These are phyloP conservation scores for Themeda triandra DNA, from an alignment of 176 grass and related monocot genomes.

Conservation along the genomic window DNA sequence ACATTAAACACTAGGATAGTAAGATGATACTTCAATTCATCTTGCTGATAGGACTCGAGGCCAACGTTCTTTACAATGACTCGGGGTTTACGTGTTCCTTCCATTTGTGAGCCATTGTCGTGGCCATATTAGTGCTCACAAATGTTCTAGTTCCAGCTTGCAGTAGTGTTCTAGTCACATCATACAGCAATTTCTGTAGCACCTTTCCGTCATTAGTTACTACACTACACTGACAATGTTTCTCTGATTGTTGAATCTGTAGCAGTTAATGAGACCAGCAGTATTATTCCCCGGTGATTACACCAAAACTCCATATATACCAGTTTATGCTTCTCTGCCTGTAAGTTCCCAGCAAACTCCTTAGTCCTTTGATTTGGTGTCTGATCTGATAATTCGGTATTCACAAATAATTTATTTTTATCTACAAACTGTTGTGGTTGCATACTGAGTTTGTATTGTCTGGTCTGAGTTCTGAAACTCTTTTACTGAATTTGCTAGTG, in stretches of 20 bases:
- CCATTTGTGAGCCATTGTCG: background rate
- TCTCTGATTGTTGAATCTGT: conserved; percentile 29
- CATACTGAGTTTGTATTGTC: background rate
- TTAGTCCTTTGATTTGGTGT: conserved; percentile 25
- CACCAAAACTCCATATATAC: conserved; percentile 76
- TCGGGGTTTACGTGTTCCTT: background rate
- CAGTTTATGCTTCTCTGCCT: conserved; percentile 71
- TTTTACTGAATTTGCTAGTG: background rate
- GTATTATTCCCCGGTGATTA: conserved; percentile 47
- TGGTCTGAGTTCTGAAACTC: background rate
- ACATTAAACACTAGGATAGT: background rate
- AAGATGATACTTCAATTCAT: background rate
- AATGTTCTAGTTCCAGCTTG: conserved; percentile 11
- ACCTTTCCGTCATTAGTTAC: background rate
- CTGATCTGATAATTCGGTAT: background rate
- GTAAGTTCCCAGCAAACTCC: conserved; percentile 48
- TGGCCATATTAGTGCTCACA: background rate
- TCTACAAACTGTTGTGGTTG: background rate
- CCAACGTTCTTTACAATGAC: background rate
- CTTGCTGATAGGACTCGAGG: background rate
- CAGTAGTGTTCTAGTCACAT: background rate
- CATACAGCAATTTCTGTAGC: background rate
- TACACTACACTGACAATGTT: background rate
- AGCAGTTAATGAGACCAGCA: conserved; percentile 56
- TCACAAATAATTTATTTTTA: background rate